These are phyloP conservation scores for Colletotrichum sp. DNA, from an alignment of 2,329 filamentous ascomycete genomes.

Conservation along the genomic window DNA sequence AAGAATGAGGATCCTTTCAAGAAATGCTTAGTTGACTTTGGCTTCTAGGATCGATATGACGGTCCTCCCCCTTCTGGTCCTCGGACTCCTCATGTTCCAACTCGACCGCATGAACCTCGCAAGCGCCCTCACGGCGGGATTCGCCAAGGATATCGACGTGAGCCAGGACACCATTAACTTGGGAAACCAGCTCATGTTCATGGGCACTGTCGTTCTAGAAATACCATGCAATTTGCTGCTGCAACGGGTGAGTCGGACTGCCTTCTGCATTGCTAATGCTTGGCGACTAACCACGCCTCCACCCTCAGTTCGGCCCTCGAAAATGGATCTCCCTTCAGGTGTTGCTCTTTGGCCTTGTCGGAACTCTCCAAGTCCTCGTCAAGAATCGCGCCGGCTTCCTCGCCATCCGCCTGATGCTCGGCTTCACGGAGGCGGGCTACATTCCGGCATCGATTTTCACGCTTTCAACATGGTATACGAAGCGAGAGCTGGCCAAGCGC, in stretches of 20 bases:
- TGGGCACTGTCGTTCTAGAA: conserved; percentile 54
- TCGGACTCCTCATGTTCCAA: conserved; percentile 56
- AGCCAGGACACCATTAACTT: conserved; percentile 54
- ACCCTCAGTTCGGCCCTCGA: conserved; percentile 44
- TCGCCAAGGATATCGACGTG: conserved; percentile 46
- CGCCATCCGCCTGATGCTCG: conserved; percentile 46
- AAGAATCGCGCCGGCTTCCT: conserved; percentile 49
- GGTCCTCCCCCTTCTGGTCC: conserved; percentile 52
- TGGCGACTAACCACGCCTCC: not conserved
- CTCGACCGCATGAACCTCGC: conserved; percentile 59
- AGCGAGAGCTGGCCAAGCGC: conserved; percentile 48
- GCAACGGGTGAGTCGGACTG: conserved; percentile 27
- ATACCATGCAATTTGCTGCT: conserved; percentile 58
- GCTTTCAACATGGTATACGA: conserved; percentile 56
- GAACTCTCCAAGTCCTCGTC: conserved; percentile 48
- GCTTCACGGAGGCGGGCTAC: conserved; percentile 55
- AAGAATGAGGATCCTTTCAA: not conserved
- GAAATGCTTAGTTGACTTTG: not conserved
- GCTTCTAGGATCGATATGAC: conserved; percentile 46
- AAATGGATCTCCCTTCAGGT: conserved; percentile 56
- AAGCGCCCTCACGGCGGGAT: conserved; percentile 53
- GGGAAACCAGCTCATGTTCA: conserved; percentile 59
- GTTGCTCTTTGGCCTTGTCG: conserved; percentile 51
- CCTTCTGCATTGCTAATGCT: not conserved
- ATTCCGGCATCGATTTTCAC: conserved; percentile 58